Base-by-base conservation (phyloP, 2,329 filamentous ascomycete species). In the Cladosporium sp. region DNA sequence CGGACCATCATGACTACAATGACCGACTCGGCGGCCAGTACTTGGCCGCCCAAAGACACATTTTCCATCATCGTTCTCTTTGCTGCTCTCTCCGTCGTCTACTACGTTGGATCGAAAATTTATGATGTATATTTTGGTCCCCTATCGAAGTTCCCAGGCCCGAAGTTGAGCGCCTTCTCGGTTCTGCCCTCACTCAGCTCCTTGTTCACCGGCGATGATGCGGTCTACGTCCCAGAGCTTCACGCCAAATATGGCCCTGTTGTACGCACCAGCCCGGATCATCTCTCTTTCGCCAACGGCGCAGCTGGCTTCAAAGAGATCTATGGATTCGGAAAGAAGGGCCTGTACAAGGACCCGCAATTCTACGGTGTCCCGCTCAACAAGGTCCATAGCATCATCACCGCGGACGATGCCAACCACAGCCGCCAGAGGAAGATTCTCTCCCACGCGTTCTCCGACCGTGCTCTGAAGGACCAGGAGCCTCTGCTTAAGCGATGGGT, bases 191-290 rank as follows among this genome's bases (percentile, higher is more conserved):
- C 22, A 13, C 45, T 61, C 16, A n/a, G 52, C 0, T 54, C 54
- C 9, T 52, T 58, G 11, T 34, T 56, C 13, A 40, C 34, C 28
- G 64, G 64, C 18, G 53, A 35, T 4, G 61, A 65, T 18, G 37
- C 18, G 9, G 28, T 33, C 10, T 55, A 53, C 13, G 61, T 58
- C 45, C 53, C 43, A 3, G 42, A 54, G 14, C 61, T 75, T 11
- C 73, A 75, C 59, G 56, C 64, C 5, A 56, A 63, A 38, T 75
- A 75, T 56, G 76, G 76, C 4, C 65, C 67, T 1, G 68, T 78
- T 1, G 74, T 79, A 8, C 72, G 77, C 9, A 63, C 77, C 40
- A 69, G 68, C 3, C 75, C 77, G 2, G 67, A 75, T 53, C 74
- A 78, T 57, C 68, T 79, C 3, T 71, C 73, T 1, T 78, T 75